Conservation (phyloP, 1,284 basidiomycete genomes). For the Taiwanofungus camphoratus region DNA sequence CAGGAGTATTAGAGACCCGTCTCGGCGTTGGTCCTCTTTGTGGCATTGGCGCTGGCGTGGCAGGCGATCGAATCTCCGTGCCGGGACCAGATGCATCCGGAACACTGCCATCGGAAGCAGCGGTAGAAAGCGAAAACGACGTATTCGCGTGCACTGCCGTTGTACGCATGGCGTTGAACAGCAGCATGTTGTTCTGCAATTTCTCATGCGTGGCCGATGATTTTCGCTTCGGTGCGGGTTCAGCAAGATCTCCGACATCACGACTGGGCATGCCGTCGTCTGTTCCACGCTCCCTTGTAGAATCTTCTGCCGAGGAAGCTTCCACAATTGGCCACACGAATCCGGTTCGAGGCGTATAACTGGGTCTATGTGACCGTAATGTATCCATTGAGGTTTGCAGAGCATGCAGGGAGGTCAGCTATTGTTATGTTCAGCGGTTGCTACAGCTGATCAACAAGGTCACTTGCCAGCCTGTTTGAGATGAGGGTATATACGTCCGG, state of each 20-base stretch:
- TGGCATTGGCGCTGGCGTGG: constrained; percentile 48
- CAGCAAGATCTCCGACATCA: constrained; percentile 16
- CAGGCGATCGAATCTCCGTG: constrained; percentile 36
- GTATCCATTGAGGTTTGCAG: constrained; percentile 69
- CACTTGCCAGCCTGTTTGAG: constrained; percentile 71
- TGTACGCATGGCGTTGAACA: constrained; percentile 70
- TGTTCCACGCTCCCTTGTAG: constrained; percentile 37
- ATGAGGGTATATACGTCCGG: constrained; percentile 78
- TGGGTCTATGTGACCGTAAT: constrained; percentile 63
- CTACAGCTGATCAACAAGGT: constrained; percentile 1
- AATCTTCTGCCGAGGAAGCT: constrained; percentile 37
- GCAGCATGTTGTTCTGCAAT: constrained; percentile 59
- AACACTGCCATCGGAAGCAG: constrained; percentile 28
- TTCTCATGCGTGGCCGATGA: constrained; percentile 34
- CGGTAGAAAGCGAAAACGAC: constrained; percentile 33
- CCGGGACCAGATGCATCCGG: constrained; percentile 37
- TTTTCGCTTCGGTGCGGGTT: constrained; percentile 6
- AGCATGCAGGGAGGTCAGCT: constrained; percentile 70
- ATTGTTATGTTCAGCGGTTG: constrained; percentile 2
- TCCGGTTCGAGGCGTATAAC: constrained; percentile 73
- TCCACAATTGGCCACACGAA: constrained; percentile 77
- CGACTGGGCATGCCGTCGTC: constrained; percentile 28
- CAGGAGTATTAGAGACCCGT: constrained; percentile 31
- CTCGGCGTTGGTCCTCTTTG: constrained; percentile 40
- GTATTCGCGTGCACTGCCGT: constrained; percentile 63